Evolutionary conservation across 2,329 filamentous ascomycete species (phyloP), one percentile per base, ranked within the genome.

Genomic region (Fusarium cyanostomum): DNA sequence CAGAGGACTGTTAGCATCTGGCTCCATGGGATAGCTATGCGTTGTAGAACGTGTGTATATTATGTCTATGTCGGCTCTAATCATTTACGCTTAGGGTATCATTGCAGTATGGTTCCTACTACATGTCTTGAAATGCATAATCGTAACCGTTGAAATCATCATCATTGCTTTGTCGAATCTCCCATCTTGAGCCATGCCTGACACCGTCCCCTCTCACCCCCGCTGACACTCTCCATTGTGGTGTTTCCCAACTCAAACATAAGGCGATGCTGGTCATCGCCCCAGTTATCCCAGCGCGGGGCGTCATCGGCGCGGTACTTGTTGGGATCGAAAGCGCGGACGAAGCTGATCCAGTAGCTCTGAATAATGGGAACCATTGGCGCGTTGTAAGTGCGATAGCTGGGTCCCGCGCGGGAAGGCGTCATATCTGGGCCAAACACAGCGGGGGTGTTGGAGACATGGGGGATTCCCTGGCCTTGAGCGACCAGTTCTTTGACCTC

Each of bases 331-430:
- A 82, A 70, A 10, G 69, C 67, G 21, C 74, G 72, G 16, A 82
- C 79, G 62, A 85, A 85, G 15, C 80, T 81, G 39, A 83, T 73
- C 71, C 77, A 83, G 66, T 85, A 85, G 43, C 73, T 73, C 79
- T 82, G 82, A 15, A 82, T 73, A 11, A 83, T 58, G 7, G 78
- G 77, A 3, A 84, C 77, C 3, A 84, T 73, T 3, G 70, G 70
- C 4, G 77, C 75, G 66, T 84, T 83, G 64, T 79, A 79, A 12
- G 77, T 75, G 35, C 68, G 73, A 65, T 82, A 83, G 62, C 80
- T 81, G 1, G 59, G 34, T 50, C 43, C 53, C 12, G 58, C 38
- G 33, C 15, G 38, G 18, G 62, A 49, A 26, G 58, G 18, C 4
- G 65, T 51, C 43, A 76, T 73, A 55, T 76, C 72, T 5, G 81